Base-by-base conservation (phyloP, 2,329 filamentous ascomycete genomes). In the Xylariaceae sp. region DNA sequence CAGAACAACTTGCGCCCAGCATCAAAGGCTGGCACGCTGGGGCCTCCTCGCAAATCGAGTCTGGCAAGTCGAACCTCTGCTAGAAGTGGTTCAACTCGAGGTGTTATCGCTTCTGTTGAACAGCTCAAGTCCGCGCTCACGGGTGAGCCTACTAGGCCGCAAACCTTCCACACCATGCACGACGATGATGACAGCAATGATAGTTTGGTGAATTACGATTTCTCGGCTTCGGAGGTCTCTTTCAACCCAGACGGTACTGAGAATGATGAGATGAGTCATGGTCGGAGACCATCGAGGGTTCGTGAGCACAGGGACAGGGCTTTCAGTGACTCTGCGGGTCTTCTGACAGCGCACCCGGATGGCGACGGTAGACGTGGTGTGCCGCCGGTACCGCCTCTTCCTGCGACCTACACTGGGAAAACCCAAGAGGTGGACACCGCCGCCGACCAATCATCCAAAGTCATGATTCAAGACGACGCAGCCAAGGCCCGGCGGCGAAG, bases 191-290 rank as follows among this genome's bases (percentile, higher is more conserved):
- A 81, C 56, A 85, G 79, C 68, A 81, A 77, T 58, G 88, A 90
- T 56, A 89, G 86, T 71, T 82, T 90, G 78, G 81, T 88, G 63
- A 89, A 86, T 74, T 88, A 86, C 64, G 87, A 89, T 58, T 80
- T 83, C 64, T 82, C 82, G 50, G 78, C 83, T n/a, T 88, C 86
- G 5, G 87, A 90, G 68, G 74, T 84, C 17, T 88, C 84, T 45
- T 86, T 83, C 71, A 84, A 83, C 67, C 78, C 75, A 61, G 72
- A 73, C 39, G 72, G 72, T 3, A 67, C 68, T 60, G 49, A 61
- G 61, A 49, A 62, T 63, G 48, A 64, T 59, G 44, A 68, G 63
- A 35, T 23, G 2, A 59, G 35, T 47, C 56, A 57, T 35, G 11
- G 23, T 30, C 58, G 52, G 48, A 30, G 44, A 15, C 56, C 51